Evolutionary conservation across 139 green algal genomes (phyloP).

Genomic region (Chlorella sp.): DNA sequence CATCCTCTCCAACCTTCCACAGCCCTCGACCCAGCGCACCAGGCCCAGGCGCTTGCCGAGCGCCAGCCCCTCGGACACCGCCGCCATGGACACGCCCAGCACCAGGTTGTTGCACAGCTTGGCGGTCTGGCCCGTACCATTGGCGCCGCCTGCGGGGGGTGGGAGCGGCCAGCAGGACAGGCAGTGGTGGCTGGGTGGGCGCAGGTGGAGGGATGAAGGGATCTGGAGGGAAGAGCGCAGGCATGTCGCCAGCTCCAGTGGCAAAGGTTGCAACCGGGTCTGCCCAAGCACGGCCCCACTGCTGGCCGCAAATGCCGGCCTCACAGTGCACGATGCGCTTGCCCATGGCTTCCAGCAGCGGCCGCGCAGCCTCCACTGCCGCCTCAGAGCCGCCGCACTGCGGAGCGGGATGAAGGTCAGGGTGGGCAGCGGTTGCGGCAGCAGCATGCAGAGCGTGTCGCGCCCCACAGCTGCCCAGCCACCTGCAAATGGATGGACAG

Average conservation of each 20-base stretch:
- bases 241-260: too few species aligned
- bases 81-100: constrained; percentile 73
- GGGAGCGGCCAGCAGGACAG: too few species aligned
- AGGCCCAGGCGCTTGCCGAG: constrained; percentile 71
- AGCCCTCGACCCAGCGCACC: background rate
- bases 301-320: background rate
- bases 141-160: constrained; percentile 28
- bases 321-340: constrained; percentile 64
- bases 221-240: background rate
- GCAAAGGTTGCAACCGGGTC: too few species aligned
- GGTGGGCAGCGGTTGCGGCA: background rate
- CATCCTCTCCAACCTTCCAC: background rate
- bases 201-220: too few species aligned
- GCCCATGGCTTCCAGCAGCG: constrained; percentile 70
- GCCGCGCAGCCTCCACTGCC: constrained; percentile 49
- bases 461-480: background rate
- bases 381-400: constrained; percentile 57
- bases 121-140: constrained; percentile 42
- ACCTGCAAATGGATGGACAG: too few species aligned
- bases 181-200: too few species aligned
- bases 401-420: background rate
- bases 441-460: background rate
- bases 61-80: constrained; percentile 67
- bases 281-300: too few species aligned
- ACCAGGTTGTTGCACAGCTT: constrained; percentile 68